Evolutionary conservation across 2,329 filamentous ascomycete species (phyloP).

Genomic region (Rhinocladiella similis): DNA sequence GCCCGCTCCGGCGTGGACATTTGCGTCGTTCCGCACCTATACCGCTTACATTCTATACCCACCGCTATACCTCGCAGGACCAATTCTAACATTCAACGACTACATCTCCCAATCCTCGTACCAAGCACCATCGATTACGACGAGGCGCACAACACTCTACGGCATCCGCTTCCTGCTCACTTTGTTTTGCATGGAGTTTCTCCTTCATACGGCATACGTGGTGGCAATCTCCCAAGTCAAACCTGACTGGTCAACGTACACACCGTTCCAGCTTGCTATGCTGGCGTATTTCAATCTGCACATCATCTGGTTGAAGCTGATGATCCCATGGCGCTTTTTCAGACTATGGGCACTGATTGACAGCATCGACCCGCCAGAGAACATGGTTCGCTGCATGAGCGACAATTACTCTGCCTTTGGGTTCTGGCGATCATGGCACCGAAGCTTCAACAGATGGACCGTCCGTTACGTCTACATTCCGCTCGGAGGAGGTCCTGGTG

Average conservation of each 20-base stretch:
- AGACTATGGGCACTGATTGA: slow-evolving; percentile 92
- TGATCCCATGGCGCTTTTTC: slow-evolving; percentile 98
- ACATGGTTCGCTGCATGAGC: slow-evolving; percentile 95
- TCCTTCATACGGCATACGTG: slow-evolving; percentile 90
- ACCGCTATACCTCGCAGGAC: slow-evolving; percentile 87
- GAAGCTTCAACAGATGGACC: slow-evolving; percentile 91
- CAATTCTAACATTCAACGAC: slow-evolving; percentile 97
- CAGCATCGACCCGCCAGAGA: slow-evolving; percentile 91
- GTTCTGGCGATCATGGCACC: slow-evolving; percentile 97
- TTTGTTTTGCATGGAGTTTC: slow-evolving; percentile 84
- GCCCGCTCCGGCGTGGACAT: slow-evolving; percentile 71
- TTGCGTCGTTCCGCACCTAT: slow-evolving; percentile 76
- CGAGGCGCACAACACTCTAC: slow-evolving; percentile 73
- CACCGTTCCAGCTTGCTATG: slow-evolving; percentile 82
- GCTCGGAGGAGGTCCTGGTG: slow-evolving; percentile 60
- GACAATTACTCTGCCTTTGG: slow-evolving; percentile 88
- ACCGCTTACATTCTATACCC: slow-evolving; percentile 87
- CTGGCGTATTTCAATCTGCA: slow-evolving; percentile 95
- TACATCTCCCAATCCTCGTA: slow-evolving; percentile 86
- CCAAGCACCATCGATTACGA: slow-evolving; percentile 68
- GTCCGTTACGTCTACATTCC: slow-evolving; percentile 93
- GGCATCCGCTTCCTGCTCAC: slow-evolving; percentile 77
- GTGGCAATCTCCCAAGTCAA: slow-evolving; percentile 83
- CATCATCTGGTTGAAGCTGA: slow-evolving; percentile 95
- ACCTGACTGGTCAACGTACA: slow-evolving; percentile 80